Conservation (phyloP, 179 eudicot species). For the Spinacia oleracea region DNA sequence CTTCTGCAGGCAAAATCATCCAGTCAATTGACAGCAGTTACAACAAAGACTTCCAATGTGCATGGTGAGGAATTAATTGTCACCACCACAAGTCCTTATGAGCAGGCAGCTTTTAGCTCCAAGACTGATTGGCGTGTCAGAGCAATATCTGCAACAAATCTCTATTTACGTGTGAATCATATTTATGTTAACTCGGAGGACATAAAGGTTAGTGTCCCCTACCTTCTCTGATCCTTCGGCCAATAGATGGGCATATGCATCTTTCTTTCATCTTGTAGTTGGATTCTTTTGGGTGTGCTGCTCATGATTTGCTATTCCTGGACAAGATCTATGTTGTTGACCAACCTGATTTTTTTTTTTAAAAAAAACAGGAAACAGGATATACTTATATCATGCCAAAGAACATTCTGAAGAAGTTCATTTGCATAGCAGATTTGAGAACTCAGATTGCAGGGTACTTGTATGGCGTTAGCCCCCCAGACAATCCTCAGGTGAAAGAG, state of each 20-base stretch:
- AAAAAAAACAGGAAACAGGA: constrained; percentile 82
- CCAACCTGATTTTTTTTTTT: not conserved
- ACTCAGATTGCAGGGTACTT: constrained; percentile 95
- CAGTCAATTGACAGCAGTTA: constrained; percentile 86
- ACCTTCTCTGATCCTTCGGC: not conserved
- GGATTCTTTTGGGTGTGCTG: not conserved
- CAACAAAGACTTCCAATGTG: constrained; percentile 90
- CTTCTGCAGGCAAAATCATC: constrained; percentile 68
- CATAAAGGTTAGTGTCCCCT: constrained; percentile 60
- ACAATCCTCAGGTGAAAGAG: constrained; percentile 99
- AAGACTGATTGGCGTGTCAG: constrained; percentile 99
- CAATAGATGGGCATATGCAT: not conserved
- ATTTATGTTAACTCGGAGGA: constrained; percentile 98
- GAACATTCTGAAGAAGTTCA: constrained; percentile 96
- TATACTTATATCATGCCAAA: constrained; percentile 98
- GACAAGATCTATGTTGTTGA: not conserved
- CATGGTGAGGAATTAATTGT: constrained; percentile 95
- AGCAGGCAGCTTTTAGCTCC: constrained; percentile 87
- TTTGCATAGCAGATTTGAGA: constrained; percentile 95
- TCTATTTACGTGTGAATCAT: constrained; percentile 95
- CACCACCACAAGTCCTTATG: constrained; percentile 96
- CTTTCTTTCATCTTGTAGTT: not conserved
- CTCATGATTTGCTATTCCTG: not conserved
- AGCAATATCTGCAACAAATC: constrained; percentile 98
- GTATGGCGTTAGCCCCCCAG: constrained; percentile 98